Evolutionary conservation across 2,329 filamentous ascomycete genomes (phyloP).

Genomic region (Trichoderma atrobrunneum): DNA sequence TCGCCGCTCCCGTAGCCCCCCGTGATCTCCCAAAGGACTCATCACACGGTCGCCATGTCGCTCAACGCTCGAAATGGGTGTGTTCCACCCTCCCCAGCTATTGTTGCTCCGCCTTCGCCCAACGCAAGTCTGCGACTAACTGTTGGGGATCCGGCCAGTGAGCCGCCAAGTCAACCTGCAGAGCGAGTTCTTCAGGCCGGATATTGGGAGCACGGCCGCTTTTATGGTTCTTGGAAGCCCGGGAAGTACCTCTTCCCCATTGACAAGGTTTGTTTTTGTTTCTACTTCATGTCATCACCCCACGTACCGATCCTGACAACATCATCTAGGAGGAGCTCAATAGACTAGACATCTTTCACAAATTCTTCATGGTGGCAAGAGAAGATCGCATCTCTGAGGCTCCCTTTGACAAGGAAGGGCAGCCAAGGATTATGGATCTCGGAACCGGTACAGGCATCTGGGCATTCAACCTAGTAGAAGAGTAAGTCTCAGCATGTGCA

Average conservation of each 20-base stretch:
- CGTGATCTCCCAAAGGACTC: neutral
- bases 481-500: constrained; percentile 48
- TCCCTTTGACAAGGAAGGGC: constrained; percentile 21
- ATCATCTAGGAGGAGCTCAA: constrained; percentile 63
- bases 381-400: constrained; percentile 36
- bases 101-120: constrained; percentile 14
- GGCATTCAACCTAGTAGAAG: constrained; percentile 76
- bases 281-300: neutral
- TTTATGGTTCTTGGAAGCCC: constrained; percentile 65
- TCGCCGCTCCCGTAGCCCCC: neutral
- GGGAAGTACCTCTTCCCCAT: constrained; percentile 75
- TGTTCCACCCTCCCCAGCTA: constrained; percentile 22
- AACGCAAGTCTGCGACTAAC: constrained; percentile 20
- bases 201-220: constrained; percentile 61
- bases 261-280: constrained; percentile 42
- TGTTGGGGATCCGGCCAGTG: constrained; percentile 23
- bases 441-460: constrained; percentile 90
- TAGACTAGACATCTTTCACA: constrained; percentile 78
- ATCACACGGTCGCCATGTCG: constrained; percentile 32
- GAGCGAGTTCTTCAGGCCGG: constrained; percentile 29
- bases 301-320: constrained; percentile 21
- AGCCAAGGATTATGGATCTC: constrained; percentile 56
- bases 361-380: constrained; percentile 67
- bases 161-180: constrained; percentile 17
- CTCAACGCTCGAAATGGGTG: constrained; percentile 31